A percentile compares a stretch with the other conserved stretches of the same genome.
phyloP scores from a whole-genome alignment of 441 rosid species.

The Erodium texanum region DNA sequence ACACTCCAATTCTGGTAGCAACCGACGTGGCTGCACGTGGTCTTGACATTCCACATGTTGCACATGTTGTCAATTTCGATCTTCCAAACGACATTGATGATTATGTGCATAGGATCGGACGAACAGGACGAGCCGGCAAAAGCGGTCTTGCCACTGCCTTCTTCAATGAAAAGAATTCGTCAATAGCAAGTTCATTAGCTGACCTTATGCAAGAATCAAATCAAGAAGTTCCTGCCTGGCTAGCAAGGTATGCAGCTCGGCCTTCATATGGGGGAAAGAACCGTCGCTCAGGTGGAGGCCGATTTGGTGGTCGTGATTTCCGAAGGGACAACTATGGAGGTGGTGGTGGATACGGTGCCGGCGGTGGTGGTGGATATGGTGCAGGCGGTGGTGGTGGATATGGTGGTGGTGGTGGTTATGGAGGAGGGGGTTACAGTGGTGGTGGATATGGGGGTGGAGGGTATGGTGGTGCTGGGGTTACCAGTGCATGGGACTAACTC shows the following conservation, averaged over 20 bases:
- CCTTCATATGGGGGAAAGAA: constrained; percentile 44
- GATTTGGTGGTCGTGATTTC: constrained; percentile 60
- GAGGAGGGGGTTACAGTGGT: too few species aligned
- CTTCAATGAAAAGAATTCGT: constrained; percentile 68
- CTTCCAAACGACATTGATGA: constrained; percentile 93
- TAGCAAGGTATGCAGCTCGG: constrained; percentile 58
- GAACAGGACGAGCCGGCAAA: constrained; percentile 93
- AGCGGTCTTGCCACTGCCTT: constrained; percentile 87
- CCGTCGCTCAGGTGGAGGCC: constrained; percentile 64
- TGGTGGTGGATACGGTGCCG: constrained; percentile 15
- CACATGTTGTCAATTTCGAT: constrained; percentile 88
- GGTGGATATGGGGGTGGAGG: too few species aligned
- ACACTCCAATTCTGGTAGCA: constrained; percentile 81
- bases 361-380: constrained; percentile 14
- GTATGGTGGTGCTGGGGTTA: constrained; percentile 37
- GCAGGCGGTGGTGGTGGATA: neutral
- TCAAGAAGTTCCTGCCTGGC: constrained; percentile 94
- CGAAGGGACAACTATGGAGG: constrained; percentile 41
- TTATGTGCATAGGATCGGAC: constrained; percentile 85
- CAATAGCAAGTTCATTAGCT: constrained; percentile 57
- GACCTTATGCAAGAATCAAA: constrained; percentile 90
- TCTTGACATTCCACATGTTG: constrained; percentile 87
- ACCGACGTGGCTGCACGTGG: constrained; percentile 96
- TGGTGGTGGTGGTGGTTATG: constrained; percentile 15
- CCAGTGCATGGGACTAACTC: constrained; percentile 74